Evolutionary conservation across 2,329 filamentous ascomycete genomes (phyloP).

Genomic region (Xylariaceae sp.): DNA sequence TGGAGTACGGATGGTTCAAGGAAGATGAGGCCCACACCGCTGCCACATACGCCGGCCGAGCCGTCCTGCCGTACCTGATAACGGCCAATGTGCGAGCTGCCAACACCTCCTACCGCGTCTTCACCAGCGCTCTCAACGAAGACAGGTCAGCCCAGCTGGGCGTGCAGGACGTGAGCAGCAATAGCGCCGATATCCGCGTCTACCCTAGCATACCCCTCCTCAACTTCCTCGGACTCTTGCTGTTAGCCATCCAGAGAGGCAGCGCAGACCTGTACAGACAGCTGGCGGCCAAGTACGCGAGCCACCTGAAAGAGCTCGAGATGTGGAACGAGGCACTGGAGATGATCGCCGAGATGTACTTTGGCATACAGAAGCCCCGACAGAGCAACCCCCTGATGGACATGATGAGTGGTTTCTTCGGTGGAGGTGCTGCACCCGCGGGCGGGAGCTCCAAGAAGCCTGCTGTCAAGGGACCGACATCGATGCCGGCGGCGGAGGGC

Average conservation of each 20-base stretch:
- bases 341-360: constrained; percentile 94
- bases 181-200: constrained; percentile 69
- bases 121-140: constrained; percentile 61
- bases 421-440: constrained; percentile 58
- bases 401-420: constrained; percentile 96
- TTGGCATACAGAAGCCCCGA: constrained; percentile 80
- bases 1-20: constrained; percentile 94
- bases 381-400: constrained; percentile 93
- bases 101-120: constrained; percentile 74
- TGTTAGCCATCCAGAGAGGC: constrained; percentile 79
- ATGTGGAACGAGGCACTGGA: constrained; percentile 80
- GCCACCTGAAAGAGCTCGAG: constrained; percentile 71
- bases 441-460: constrained; percentile 34
- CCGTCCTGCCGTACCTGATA: constrained; percentile 85
- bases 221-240: constrained; percentile 84
- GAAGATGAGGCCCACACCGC: constrained; percentile 86
- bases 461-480: constrained; percentile 43
- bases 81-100: constrained; percentile 87
- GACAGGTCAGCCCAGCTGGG: constrained; percentile 55
- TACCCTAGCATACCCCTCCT: constrained; percentile 91
- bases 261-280: constrained; percentile 75
- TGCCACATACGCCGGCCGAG: constrained; percentile 78
- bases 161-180: constrained; percentile 76
- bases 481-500: constrained; percentile 53
- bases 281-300: constrained; percentile 75